Evolutionary conservation across 768 basidiomycete genomes (phyloP).

Genomic region (Psilocybe tampanensis): DNA sequence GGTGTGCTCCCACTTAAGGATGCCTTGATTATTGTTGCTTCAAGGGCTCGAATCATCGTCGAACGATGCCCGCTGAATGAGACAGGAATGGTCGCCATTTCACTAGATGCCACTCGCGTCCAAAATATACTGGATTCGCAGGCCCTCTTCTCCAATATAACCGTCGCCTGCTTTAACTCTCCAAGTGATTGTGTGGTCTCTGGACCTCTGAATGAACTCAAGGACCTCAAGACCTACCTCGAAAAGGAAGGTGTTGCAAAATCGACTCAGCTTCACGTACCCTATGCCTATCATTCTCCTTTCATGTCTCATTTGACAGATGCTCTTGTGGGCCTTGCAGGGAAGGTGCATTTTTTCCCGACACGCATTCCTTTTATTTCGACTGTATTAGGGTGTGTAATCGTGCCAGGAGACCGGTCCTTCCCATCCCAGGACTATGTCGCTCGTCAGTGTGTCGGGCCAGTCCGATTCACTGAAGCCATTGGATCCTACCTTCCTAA

Average conservation of each 20-base stretch:
- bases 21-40: slow-evolving; percentile 59
- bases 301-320: slow-evolving; percentile 60
- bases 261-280: slow-evolving; percentile 48
- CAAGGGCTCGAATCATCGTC: slow-evolving; percentile 58
- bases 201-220: slow-evolving; percentile 50
- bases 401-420: slow-evolving; percentile 51
- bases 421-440: slow-evolving; percentile 57
- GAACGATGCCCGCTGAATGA: slow-evolving; percentile 42
- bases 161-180: slow-evolving; percentile 67
- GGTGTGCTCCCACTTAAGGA: slow-evolving; percentile 57
- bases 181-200: slow-evolving; percentile 58
- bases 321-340: slow-evolving; percentile 46
- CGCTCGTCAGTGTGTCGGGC: slow-evolving; percentile 56
- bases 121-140: slow-evolving; percentile 35
- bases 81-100: slow-evolving; percentile 67
- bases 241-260: slow-evolving; percentile 38
- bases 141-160: slow-evolving; percentile 36
- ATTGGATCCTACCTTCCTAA: slow-evolving; percentile 41
- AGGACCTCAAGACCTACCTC: slow-evolving; percentile 42
- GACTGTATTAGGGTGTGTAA: slow-evolving; percentile 55
- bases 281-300: slow-evolving; percentile 68
- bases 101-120: slow-evolving; percentile 36
- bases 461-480: slow-evolving; percentile 57
- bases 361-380: slow-evolving; percentile 67
- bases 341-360: slow-evolving; percentile 37